Evolutionary conservation across 2,329 filamentous ascomycete species (phyloP).

Genomic region (Periconia sp.): DNA sequence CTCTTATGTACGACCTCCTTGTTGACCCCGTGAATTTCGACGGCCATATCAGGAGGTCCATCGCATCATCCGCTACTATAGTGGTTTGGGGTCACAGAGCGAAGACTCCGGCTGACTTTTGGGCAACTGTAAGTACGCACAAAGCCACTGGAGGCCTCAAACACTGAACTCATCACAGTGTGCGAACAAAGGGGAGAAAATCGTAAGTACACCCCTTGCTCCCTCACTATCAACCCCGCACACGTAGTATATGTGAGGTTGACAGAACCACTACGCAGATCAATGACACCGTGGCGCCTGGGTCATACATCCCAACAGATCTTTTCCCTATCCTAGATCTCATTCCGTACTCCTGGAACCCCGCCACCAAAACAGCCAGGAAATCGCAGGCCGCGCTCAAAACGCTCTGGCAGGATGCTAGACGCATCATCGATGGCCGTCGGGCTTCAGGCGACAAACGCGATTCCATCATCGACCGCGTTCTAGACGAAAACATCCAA

Average conservation of each 20-base stretch:
- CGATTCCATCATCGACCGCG: constrained; percentile 24
- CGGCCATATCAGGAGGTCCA: constrained; percentile 8
- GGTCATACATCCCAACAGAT: constrained; percentile 23
- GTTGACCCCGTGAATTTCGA: constrained; percentile 45
- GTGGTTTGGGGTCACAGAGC: constrained; percentile 14
- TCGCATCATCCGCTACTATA: constrained; percentile 8
- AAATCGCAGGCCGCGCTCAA: constrained; percentile 11
- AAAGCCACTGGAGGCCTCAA: not conserved
- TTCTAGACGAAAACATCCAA: constrained; percentile 20
- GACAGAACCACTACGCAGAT: constrained; percentile 3
- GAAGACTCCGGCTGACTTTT: constrained; percentile 10
- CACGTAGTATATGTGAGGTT: no score
- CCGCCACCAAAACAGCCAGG: constrained; percentile 14
- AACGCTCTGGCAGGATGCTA: constrained; percentile 18
- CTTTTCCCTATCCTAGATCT: constrained; percentile 27
- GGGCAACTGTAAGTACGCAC: constrained; percentile 9
- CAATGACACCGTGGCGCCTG: constrained; percentile 17
- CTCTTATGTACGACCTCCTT: constrained; percentile 48
- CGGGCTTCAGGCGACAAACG: constrained; percentile 22
- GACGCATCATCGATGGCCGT: constrained; percentile 15
- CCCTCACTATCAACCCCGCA: not conserved
- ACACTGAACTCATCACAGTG: not conserved
- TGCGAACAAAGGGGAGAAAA: not conserved
- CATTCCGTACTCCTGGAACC: constrained; percentile 19
- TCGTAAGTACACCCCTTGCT: not conserved